Evolutionary conservation across 2,329 filamentous ascomycete species (phyloP).

Genomic region (Hypoxylon rubiginosum): DNA sequence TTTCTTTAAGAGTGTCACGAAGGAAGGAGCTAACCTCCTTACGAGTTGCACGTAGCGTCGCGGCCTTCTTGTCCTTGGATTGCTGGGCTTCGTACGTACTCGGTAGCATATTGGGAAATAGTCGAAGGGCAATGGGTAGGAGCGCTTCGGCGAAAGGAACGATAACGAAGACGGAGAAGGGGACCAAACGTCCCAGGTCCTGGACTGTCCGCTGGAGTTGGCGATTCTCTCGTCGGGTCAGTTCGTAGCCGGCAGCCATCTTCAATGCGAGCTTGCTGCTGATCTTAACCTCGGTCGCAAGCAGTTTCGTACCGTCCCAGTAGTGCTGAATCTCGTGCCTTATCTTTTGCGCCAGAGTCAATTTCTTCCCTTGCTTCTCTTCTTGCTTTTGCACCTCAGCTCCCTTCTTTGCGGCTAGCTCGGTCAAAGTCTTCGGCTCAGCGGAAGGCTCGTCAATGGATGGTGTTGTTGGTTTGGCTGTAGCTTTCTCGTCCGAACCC

Average conservation of each 20-base stretch:
- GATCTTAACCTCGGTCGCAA: slow-evolving; percentile 92
- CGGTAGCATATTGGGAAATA: slow-evolving; percentile 97
- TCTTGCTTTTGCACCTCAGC: slow-evolving; percentile 73
- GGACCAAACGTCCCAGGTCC: slow-evolving; percentile 91
- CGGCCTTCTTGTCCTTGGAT: slow-evolving; percentile 89
- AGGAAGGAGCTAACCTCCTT: slow-evolving; percentile 96
- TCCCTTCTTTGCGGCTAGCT: slow-evolving; percentile 75
- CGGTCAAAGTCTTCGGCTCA: slow-evolving; percentile 65
- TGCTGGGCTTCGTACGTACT: slow-evolving; percentile 96
- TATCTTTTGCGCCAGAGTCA: slow-evolving; percentile 91
- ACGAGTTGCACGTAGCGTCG: slow-evolving; percentile 82
- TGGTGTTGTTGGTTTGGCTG: slow-evolving; percentile 47
- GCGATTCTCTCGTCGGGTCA: slow-evolving; percentile 91
- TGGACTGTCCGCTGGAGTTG: slow-evolving; percentile 94
- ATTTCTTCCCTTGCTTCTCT: slow-evolving; percentile 83
- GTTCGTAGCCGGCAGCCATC: slow-evolving; percentile 98
- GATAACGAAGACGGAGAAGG: slow-evolving; percentile 97
- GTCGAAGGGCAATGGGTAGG: slow-evolving; percentile 88
- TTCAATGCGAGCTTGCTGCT: slow-evolving; percentile 92
- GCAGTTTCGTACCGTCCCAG: slow-evolving; percentile 97
- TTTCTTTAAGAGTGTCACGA: slow-evolving; percentile 88
- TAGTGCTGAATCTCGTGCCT: slow-evolving; percentile 96
- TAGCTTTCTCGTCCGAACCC: slow-evolving; percentile 44
- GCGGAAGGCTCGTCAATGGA: slow-evolving; percentile 52
- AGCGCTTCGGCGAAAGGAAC: slow-evolving; percentile 96